Percentiles rank a stretch among this genome's conserved stretches.
These are phyloP conservation scores for Curvularia sp. DNA, from an alignment of 2,329 filamentous ascomycete genomes.

Conservation along the genomic window DNA sequence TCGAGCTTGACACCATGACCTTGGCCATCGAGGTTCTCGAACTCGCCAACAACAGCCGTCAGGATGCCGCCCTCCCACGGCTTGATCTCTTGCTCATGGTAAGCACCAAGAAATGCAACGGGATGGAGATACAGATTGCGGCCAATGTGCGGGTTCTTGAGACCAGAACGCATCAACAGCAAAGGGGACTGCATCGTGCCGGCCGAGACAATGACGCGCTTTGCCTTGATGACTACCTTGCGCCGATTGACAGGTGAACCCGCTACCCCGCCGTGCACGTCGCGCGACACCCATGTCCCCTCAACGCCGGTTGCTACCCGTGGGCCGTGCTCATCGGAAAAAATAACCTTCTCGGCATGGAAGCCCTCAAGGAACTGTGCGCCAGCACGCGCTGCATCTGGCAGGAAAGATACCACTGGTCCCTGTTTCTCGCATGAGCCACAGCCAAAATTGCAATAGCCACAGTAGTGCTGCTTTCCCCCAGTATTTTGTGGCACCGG, in stretches of 20 bases:
- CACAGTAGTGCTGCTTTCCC: constrained; percentile 75
- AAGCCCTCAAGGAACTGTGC: constrained; percentile 87
- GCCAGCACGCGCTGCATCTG: constrained; percentile 78
- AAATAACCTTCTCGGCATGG: constrained; percentile 72
- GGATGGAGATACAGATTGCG: constrained; percentile 84
- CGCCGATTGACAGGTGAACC: constrained; percentile 62
- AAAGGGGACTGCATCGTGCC: constrained; percentile 81
- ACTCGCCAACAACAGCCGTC: constrained; percentile 76
- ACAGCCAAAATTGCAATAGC: constrained; percentile 67
- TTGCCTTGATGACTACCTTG: constrained; percentile 75
- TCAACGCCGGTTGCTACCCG: constrained; percentile 72
- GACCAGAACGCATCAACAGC: constrained; percentile 76
- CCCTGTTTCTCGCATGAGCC: constrained; percentile 77
- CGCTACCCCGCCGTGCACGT: constrained; percentile 65
- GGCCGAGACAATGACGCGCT: constrained; percentile 78
- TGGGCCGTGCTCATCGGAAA: constrained; percentile 63
- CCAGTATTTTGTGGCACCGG: constrained; percentile 81
- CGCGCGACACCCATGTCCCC: constrained; percentile 78
- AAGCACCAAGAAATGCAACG: constrained; percentile 62
- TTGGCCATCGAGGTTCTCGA: constrained; percentile 79
- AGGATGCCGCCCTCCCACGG: constrained; percentile 75
- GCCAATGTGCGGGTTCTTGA: constrained; percentile 83
- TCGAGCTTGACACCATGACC: constrained; percentile 88
- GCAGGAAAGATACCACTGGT: constrained; percentile 77
- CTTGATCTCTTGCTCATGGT: constrained; percentile 74